Conservation (phyloP, 495 filamentous ascomycete genomes). For the Neurospora sp. region DNA sequence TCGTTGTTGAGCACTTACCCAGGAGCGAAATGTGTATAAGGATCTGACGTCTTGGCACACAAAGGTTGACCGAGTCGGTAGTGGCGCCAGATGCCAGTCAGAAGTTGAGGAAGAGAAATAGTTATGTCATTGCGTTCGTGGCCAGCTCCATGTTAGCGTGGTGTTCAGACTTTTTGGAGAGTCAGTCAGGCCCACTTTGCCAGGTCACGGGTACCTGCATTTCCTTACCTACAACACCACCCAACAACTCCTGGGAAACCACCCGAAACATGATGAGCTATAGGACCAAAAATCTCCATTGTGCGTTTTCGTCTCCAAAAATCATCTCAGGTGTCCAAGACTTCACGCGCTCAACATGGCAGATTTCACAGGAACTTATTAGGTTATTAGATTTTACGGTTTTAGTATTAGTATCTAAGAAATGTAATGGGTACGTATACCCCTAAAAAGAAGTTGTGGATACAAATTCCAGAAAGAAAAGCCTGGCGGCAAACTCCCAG, state of each 20-base stretch:
- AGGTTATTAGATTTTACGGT: conserved; percentile 19
- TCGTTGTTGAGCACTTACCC: background rate
- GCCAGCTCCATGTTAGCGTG: background rate
- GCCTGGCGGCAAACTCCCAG: conserved; percentile 10
- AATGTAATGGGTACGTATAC: conserved; percentile 14
- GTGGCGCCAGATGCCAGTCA: background rate
- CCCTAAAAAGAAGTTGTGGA: conserved; percentile 13
- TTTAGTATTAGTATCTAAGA: conserved; percentile 29
- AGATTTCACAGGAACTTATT: background rate
- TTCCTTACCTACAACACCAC: background rate
- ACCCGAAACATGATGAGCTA: background rate
- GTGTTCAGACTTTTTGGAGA: background rate
- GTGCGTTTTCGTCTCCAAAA: background rate
- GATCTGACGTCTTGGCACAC: background rate
- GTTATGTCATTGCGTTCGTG: background rate
- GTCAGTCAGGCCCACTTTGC: background rate
- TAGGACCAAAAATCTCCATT: background rate
- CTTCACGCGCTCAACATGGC: background rate
- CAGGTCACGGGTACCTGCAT: background rate
- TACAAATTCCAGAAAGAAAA: conserved; percentile 27
- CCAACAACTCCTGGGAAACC: background rate
- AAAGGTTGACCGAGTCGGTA: background rate
- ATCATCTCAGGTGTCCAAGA: background rate
- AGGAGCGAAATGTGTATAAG: background rate
- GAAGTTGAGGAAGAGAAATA: background rate